These are phyloP conservation scores for Salix brachista DNA, from an alignment of 345 rosid species.

Conservation along the genomic window DNA sequence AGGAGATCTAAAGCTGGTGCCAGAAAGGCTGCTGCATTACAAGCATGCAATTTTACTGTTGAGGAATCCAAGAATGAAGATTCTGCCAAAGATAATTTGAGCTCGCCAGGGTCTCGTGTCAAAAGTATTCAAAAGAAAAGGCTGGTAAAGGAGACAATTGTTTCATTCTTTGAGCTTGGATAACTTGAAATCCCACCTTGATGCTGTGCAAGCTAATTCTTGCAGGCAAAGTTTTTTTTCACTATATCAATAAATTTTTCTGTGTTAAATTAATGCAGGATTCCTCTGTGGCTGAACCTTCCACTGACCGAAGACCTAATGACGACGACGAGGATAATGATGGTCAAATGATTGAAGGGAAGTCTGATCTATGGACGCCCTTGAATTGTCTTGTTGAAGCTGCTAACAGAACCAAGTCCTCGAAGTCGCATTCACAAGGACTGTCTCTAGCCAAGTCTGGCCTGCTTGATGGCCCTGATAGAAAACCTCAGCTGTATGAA, in stretches of 20 bases:
- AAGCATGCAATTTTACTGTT: conserved; percentile 41
- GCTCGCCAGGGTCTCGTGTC: conserved; percentile 65
- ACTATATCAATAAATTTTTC: conserved; percentile 4
- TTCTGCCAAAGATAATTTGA: conserved; percentile 41
- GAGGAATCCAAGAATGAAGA: conserved; percentile 56
- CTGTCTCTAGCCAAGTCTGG: conserved; percentile 33
- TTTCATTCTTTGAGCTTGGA: conserved; percentile 5
- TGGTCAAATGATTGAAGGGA: conserved; percentile 55
- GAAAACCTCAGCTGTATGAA: conserved; percentile 31
- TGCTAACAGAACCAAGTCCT: conserved; percentile 77
- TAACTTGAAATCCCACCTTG: conserved; percentile 1
- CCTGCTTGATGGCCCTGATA: conserved; percentile 35
- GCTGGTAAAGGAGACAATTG: conserved; percentile 50
- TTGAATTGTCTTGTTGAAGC: conserved; percentile 91
- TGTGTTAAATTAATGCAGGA: conserved; percentile 37
- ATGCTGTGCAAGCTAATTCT: background rate
- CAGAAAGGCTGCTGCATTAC: conserved; percentile 49
- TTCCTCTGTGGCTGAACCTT: conserved; percentile 52
- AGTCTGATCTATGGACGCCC: conserved; percentile 81
- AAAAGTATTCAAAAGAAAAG: conserved; percentile 50
- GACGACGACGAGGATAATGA: conserved; percentile 40
- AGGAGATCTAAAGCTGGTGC: conserved; percentile 60
- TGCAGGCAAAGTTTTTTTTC: background rate
- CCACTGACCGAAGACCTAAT: conserved; percentile 25
- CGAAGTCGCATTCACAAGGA: conserved; percentile 57